A percentile compares a stretch with the other conserved stretches of the same genome.
These are phyloP conservation scores for Saturnispora ahearnii DNA, from an alignment of 805 yeast genomes.

Conservation along the genomic window DNA sequence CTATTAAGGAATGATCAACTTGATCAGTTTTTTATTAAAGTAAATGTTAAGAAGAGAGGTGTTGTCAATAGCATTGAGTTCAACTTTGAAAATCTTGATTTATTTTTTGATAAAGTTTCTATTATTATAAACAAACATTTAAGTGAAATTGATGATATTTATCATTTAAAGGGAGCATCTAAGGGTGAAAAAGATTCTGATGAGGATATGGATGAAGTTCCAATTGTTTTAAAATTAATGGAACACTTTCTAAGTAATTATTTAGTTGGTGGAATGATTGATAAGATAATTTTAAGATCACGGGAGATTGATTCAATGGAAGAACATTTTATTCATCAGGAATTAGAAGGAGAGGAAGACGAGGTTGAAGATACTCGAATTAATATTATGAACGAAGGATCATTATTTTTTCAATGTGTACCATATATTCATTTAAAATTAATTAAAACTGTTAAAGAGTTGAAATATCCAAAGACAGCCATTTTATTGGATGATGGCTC, in stretches of 20 bases:
- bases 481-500: constrained; percentile 4
- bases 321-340: neutral
- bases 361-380: constrained; percentile 11
- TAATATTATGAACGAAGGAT: constrained; percentile 27
- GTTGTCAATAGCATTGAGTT: constrained; percentile 24
- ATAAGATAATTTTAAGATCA: constrained; percentile 24
- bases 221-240: constrained; percentile 26
- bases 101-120: constrained; percentile 18
- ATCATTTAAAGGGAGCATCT: constrained; percentile 5
- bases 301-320: constrained; percentile 26
- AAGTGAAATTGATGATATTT: constrained; percentile 23
- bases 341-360: neutral
- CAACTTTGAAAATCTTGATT: constrained; percentile 18
- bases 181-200: neutral
- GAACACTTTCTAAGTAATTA: constrained; percentile 30
- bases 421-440: constrained; percentile 27
- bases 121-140: constrained; percentile 20
- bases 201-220: constrained; percentile 25
- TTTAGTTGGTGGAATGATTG: constrained; percentile 28
- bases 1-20: constrained; percentile 18
- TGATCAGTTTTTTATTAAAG: constrained; percentile 15
- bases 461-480: constrained; percentile 24
- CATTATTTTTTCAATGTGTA: constrained; percentile 29
- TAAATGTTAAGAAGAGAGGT: constrained; percentile 15
- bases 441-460: constrained; percentile 16